Conservation (phyloP, 179 eudicot genomes). For the Camellia oleifera region DNA sequence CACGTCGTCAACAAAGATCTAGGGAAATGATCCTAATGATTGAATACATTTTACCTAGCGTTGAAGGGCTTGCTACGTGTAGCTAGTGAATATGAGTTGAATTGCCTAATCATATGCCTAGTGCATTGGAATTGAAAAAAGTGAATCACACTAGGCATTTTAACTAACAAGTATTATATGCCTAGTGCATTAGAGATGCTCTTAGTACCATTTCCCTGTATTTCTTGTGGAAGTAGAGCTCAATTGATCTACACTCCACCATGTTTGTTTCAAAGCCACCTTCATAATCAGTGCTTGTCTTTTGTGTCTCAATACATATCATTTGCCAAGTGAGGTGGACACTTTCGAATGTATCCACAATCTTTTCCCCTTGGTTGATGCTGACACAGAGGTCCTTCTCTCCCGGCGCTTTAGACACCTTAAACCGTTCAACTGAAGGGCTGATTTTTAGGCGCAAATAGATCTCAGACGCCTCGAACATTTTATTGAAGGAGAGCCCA, state of each 20-base stretch:
- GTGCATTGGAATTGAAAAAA: too few relatives aligned
- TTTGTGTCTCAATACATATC: conserved; percentile 14
- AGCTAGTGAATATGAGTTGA: too few relatives aligned
- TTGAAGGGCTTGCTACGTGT: too few relatives aligned
- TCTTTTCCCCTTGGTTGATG: conserved; percentile 33
- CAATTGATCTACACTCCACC: conserved; percentile 16
- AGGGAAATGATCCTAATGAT: too few relatives aligned
- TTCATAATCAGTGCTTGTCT: not conserved
- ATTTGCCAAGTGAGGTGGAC: conserved; percentile 34
- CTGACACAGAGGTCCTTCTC: conserved; percentile 25
- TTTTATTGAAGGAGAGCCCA: conserved; percentile 21
- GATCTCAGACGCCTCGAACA: conserved; percentile 33
- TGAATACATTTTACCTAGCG: too few relatives aligned
- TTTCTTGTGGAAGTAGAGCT: conserved; percentile 31
- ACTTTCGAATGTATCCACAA: conserved; percentile 29
- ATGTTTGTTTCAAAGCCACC: too few relatives aligned
- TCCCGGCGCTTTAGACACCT: conserved; percentile 24
- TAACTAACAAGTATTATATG: too few relatives aligned
- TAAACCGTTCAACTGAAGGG: conserved; percentile 28
- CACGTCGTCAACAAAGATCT: too few relatives aligned
- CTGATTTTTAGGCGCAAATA: conserved; percentile 31
- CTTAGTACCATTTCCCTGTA: conserved; percentile 7
- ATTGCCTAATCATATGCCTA: too few relatives aligned
- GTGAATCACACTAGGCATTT: too few relatives aligned
- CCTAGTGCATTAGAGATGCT: too few relatives aligned